Evolutionary conservation across 2,329 filamentous ascomycete genomes (phyloP).

Genomic region (Fusarium piperis): DNA sequence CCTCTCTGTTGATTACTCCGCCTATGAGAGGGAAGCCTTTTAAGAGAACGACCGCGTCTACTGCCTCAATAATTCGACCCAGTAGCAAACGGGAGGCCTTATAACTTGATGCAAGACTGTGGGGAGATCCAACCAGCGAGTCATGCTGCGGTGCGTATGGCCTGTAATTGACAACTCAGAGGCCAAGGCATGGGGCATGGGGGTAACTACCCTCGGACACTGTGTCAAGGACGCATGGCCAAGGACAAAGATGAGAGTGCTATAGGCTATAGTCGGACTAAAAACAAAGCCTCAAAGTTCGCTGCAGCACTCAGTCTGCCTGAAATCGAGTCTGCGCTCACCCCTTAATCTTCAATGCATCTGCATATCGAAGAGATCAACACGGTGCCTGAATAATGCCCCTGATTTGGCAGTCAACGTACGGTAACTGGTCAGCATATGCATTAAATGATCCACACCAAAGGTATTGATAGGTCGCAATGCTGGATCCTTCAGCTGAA

Average conservation of each 20-base stretch:
- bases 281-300: neutral
- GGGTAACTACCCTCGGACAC: neutral
- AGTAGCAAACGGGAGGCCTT: neutral
- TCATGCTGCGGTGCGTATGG: neutral
- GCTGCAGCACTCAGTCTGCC: neutral
- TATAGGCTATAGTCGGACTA: neutral
- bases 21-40: neutral
- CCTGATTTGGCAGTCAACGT: neutral
- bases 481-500: neutral
- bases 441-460: neutral
- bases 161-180: neutral
- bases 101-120: neutral
- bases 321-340: neutral
- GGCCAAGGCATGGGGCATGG: neutral
- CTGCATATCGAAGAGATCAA: neutral
- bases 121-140: neutral
- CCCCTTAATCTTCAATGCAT: neutral
- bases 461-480: neutral
- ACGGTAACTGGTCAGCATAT: neutral
- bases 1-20: neutral
- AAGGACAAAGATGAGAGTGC: neutral
- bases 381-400: neutral
- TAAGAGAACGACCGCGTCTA: neutral
- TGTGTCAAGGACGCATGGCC: neutral
- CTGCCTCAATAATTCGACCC: neutral